Evolutionary conservation across 2,329 filamentous ascomycete species (phyloP), one percentile per base, ranked within the genome.

Genomic region (Fusarium sp.): DNA sequence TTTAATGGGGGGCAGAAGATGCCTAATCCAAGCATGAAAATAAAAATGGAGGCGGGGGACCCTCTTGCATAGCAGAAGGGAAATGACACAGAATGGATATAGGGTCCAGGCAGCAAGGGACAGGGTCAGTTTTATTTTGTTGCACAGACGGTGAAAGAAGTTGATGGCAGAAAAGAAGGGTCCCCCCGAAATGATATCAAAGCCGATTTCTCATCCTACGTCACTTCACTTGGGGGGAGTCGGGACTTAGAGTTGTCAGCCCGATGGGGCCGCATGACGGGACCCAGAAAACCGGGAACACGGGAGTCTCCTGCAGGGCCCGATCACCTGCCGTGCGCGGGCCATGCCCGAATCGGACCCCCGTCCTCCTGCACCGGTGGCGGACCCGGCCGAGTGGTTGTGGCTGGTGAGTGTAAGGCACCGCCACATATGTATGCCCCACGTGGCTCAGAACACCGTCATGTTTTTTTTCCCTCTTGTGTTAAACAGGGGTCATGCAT

Each of bases 371-470:
- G 44, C 37, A 15, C 20, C 46, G 60, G 56, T 68, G 70, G 52
- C 61, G 66, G 70, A 71, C 71, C 71, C 71, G 70, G 64, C 70
- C 63, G 68, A 70, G 56, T 65, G 71, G 54, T 69, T 55, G 61
- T 65, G 62, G 61, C 47, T 52, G 11, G 7, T 30, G 28, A 56
- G 33, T 22, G 43, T 32, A n/a, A 22, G 17, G 35, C 68, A 71
- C 71, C 62, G 71, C 71, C 63, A 70, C 64, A 56, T 26, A 1
- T 17, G 44, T 26, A 1, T 17, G 44, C 24, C 55, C 69, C 71
- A 72, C 71, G 71, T 72, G 71, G 71, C 68, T 40, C 20, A 45
- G 26, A 26, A 24, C 24, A 45, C 28, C 30, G 22, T 41, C 37
- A 41, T 17, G 13, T 43, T 20, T 45, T 11, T 53, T 35, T 51